These are phyloP conservation scores for Decorospora gaudefroyi DNA, from an alignment of 2,329 filamentous ascomycete species.

Conservation along the genomic window DNA sequence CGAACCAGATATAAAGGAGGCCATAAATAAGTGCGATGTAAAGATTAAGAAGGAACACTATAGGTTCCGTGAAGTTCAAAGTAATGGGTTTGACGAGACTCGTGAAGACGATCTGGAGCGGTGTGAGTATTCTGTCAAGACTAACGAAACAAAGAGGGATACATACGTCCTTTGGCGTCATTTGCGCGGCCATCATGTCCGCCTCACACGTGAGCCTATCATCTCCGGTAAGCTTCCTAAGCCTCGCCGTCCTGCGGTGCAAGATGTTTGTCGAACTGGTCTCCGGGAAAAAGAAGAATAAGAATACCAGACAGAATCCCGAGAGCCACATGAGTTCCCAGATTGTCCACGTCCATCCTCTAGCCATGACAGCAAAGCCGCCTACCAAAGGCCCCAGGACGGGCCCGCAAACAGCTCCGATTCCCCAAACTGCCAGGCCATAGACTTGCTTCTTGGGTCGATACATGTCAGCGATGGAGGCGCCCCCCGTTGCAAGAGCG, in stretches of 20 bases:
- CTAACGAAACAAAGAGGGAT: neutral
- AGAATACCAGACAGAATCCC: slow-evolving; percentile 45
- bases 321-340: slow-evolving; percentile 52
- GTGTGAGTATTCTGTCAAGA: slow-evolving; percentile 1
- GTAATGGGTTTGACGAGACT: slow-evolving; percentile 51
- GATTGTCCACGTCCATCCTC: slow-evolving; percentile 51
- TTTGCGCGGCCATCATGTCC: slow-evolving; percentile 46
- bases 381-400: slow-evolving; percentile 52
- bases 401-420: slow-evolving; percentile 50
- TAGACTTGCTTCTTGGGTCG: slow-evolving; percentile 47
- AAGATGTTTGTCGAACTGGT: slow-evolving; percentile 51
- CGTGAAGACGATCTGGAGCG: slow-evolving; percentile 36
- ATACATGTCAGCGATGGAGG: slow-evolving; percentile 54
- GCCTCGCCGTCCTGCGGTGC: slow-evolving; percentile 47
- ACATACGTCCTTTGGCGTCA: slow-evolving; percentile 46
- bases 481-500: slow-evolving; percentile 53
- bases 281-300: slow-evolving; percentile 51
- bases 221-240: slow-evolving; percentile 51
- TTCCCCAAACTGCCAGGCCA: slow-evolving; percentile 49
- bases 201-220: slow-evolving; percentile 48
- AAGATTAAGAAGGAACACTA: slow-evolving; percentile 50
- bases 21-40: slow-evolving; percentile 54
- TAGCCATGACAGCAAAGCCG: slow-evolving; percentile 47
- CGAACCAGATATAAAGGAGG: slow-evolving; percentile 53
- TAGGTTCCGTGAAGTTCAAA: slow-evolving; percentile 51